Evolutionary conservation across 75 land plant genomes (phyloP), one percentile per base, ranked within the genome.

Genomic region (Chamaecyparis obtusa): DNA sequence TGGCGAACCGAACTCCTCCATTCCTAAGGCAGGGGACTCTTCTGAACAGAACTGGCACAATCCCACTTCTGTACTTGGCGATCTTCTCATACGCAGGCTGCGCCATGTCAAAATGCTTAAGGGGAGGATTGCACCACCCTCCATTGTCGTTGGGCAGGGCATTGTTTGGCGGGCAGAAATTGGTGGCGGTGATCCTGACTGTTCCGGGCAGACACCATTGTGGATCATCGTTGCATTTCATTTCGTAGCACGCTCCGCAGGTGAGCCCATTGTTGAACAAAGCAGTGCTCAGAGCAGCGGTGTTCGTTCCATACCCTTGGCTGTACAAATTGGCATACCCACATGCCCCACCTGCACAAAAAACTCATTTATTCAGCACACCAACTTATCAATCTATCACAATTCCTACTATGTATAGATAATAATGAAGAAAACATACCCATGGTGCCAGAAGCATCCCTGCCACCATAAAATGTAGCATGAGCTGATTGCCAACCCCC

Each of bases 121-220:
- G 55, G 2, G 55, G 55, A 51, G 55, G 55, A 15, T 51, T 67
- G 9, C 71, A 67, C 83, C 83, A 81, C 11, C 83, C 83, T 7
- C 83, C 83, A 32, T 81, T 81, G 83, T 81, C 39, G 30, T 43
- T 81, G 41, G 83, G 83, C 21, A 81, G 83, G 8, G 41, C 83
- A 35, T 81, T 39, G 46, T 81, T 81, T 8, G 85, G 85, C 6
- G 81, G 85, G 85, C 85, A 85, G 85, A 85, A 85, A 32, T 85
- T 85, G 49, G 85, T 85, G 85, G 85, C 85, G 6, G 85, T 85
- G 17, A 85, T 16, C 21, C 72, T 85, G 5, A 85, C 30, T 2
- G 80, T 41, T 8, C 85, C 85, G 9, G 85, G 85, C 37, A 85
- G 46, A n/a, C 85, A 85, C 85, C 85, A 85, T 32, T 85, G 57